Conservation (phyloP, 2,329 filamentous ascomycete species). For the Ophiobolus disseminans region DNA sequence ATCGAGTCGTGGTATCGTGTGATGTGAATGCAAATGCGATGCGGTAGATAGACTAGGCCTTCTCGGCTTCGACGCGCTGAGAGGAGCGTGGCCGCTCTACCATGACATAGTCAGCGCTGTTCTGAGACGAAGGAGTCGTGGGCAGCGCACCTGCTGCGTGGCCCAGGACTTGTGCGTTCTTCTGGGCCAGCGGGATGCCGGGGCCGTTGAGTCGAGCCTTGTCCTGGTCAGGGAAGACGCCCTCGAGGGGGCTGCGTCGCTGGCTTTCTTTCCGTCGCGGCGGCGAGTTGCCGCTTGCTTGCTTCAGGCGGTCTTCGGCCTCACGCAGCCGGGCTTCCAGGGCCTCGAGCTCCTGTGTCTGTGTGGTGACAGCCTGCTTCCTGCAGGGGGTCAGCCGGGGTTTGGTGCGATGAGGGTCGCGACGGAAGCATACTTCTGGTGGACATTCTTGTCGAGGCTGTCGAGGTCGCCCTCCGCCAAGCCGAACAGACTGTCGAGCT, state of each 20-base stretch:
- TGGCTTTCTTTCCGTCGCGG: conserved; percentile 40
- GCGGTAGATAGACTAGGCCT: conserved; percentile 16
- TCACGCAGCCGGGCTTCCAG: conserved; percentile 84
- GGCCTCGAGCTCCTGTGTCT: conserved; percentile 80
- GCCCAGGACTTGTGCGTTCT: conserved; percentile 18
- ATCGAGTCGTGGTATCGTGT: conserved; percentile 13
- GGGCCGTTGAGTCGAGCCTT: conserved; percentile 28
- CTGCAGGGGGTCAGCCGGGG: conserved; percentile 57
- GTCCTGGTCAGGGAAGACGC: conserved; percentile 35
- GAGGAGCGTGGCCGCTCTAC: conserved; percentile 42
- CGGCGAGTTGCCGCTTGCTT: conserved; percentile 43
- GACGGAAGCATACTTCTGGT: conserved; percentile 75
- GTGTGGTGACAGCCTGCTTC: conserved; percentile 77
- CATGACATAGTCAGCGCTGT: conserved; percentile 46
- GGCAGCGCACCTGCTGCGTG: conserved; percentile 43
- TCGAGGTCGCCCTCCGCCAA: conserved; percentile 81
- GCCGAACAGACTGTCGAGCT: conserved; percentile 87
- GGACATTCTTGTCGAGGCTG: conserved; percentile 75
- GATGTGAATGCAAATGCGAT: conserved; percentile 3
- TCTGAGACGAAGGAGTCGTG: conserved; percentile 39
- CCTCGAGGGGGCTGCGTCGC: conserved; percentile 32
- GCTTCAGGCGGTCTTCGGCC: conserved; percentile 76
- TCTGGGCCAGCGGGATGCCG: conserved; percentile 31
- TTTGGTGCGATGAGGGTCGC: background rate
- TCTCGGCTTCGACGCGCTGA: conserved; percentile 22